Evolutionary conservation across 805 yeast genomes (phyloP).

Genomic region (Starmerella apis): DNA sequence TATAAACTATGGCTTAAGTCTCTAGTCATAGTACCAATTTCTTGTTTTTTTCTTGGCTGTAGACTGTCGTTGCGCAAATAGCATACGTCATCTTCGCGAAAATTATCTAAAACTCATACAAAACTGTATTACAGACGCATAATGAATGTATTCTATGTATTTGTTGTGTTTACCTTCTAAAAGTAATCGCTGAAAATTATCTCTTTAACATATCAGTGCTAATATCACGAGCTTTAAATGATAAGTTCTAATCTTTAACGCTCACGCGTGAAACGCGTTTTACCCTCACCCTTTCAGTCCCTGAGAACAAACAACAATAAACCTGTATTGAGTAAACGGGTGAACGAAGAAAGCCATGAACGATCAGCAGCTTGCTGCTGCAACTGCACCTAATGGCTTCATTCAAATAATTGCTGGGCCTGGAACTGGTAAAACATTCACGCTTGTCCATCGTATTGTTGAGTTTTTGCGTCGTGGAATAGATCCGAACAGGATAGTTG

Average conservation of each 20-base stretch:
- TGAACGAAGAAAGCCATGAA: slow-evolving; percentile 28
- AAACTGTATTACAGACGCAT: no score
- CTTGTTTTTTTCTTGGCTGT: no score
- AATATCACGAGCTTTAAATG: no score
- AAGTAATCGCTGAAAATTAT: no score
- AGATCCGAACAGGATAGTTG: slow-evolving; percentile 55
- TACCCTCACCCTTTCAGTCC: background rate
- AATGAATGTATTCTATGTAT: no score
- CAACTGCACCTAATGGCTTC: slow-evolving; percentile 35
- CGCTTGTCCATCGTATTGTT: slow-evolving; percentile 69
- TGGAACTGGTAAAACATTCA: slow-evolving; percentile 73
- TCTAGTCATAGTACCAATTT: background rate
- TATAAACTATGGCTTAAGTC: background rate
- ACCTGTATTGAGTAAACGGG: background rate
- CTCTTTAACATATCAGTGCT: no score
- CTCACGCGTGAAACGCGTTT: background rate
- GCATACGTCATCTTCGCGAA: no score
- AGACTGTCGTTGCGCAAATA: no score
- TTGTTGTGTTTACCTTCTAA: no score
- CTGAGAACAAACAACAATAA: slow-evolving; percentile 1
- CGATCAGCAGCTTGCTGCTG: slow-evolving; percentile 39
- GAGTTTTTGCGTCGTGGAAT: slow-evolving; percentile 46
- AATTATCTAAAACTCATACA: no score
- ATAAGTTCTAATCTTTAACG: no score
- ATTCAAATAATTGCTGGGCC: slow-evolving; percentile 55